A percentile compares a stretch with the other conserved stretches of the same genome.
These are phyloP conservation scores for Phytophthora pistaciae DNA, from an alignment of 352 stramenopile genomes.

Conservation along the genomic window DNA sequence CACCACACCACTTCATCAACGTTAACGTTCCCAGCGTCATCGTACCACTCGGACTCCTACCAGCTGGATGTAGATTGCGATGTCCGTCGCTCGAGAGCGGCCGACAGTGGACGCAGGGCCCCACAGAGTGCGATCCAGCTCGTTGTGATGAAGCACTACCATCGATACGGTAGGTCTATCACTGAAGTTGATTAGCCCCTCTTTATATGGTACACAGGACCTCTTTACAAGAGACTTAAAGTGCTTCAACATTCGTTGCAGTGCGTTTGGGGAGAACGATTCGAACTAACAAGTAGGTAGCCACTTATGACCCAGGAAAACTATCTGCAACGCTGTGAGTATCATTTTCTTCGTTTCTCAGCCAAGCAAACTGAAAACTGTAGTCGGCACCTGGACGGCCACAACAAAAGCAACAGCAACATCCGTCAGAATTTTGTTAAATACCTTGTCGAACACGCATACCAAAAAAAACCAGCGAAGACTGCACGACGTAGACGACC, in stretches of 20 bases:
- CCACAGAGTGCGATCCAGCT: constrained; percentile 71
- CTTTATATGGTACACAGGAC: no score
- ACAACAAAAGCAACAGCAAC: neutral
- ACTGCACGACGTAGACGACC: constrained; percentile 29
- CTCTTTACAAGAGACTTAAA: no score
- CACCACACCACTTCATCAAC: neutral
- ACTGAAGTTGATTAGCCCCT: no score
- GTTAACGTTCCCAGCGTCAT: constrained; percentile 6
- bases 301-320: neutral
- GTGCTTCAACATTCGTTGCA: no score
- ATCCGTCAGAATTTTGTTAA: no score
- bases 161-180: constrained; percentile 27
- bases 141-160: constrained; percentile 73
- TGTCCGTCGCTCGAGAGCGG: constrained; percentile 53
- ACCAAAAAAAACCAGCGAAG: constrained; percentile 34
- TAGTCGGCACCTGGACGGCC: constrained; percentile 12
- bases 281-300: neutral
- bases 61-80: constrained; percentile 58
- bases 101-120: constrained; percentile 48
- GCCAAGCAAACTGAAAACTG: constrained; percentile 24
- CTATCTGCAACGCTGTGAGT: neutral
- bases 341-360: neutral
- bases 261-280: neutral
- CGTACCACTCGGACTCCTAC: constrained; percentile 19
- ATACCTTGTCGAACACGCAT: neutral